Percentiles rank a stretch among this genome's conserved stretches.
Conservation (phyloP, 192 early-diverging fungal species). For the Coemansia sp. region DNA sequence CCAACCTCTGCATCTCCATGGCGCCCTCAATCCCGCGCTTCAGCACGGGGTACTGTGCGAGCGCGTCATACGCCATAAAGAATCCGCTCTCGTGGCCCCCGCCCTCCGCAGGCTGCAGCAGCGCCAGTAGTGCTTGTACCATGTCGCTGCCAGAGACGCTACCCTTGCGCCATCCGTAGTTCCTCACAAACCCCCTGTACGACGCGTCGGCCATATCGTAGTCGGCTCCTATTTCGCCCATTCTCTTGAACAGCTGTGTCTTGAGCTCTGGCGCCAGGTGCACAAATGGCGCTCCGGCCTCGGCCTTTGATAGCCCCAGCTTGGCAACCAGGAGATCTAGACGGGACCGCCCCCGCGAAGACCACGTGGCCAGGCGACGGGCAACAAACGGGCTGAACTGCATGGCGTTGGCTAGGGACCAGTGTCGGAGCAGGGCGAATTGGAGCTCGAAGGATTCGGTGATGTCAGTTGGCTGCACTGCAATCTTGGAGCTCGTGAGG, state of each 20-base stretch:
- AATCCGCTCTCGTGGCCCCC: conserved; percentile 58
- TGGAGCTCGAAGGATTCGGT: conserved; percentile 70
- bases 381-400: conserved; percentile 85
- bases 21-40: conserved; percentile 66
- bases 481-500: conserved; percentile 25
- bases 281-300: conserved; percentile 71
- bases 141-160: conserved; percentile 75
- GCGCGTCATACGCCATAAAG: conserved; percentile 86
- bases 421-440: conserved; percentile 86
- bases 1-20: conserved; percentile 70
- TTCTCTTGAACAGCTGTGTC: conserved; percentile 59
- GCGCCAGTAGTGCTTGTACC: conserved; percentile 74
- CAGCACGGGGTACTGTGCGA: conserved; percentile 48
- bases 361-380: conserved; percentile 85
- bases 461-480: conserved; percentile 13
- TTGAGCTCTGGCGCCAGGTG: conserved; percentile 80
- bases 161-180: conserved; percentile 67
- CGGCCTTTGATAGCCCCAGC: conserved; percentile 85
- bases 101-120: conserved; percentile 45
- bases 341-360: conserved; percentile 72
- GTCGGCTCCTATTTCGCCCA: conserved; percentile 67
- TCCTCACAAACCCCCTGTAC: conserved; percentile 75
- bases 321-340: conserved; percentile 77
- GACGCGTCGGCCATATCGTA: conserved; percentile 78
- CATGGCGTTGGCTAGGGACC: conserved; percentile 88